Percentiles rank a stretch among this genome's conserved stretches.
Conservation (phyloP, 2,329 filamentous ascomycete genomes). For the Nakataea oryzae region DNA sequence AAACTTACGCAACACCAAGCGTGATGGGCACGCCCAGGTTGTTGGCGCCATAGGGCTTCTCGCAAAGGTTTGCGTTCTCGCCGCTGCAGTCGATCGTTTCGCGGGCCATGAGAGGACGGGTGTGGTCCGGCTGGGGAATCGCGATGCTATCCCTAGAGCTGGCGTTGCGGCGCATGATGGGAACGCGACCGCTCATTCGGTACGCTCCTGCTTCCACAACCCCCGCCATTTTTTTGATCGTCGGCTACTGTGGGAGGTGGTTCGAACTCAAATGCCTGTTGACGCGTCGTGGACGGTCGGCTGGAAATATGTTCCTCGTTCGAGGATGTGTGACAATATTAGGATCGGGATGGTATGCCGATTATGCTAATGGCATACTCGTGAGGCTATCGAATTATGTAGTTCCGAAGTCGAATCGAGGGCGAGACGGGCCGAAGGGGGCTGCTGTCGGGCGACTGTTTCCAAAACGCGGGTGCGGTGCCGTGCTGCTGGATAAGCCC, state of each 20-base stretch:
- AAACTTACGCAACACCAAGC: conserved; percentile 59
- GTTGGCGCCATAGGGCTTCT: conserved; percentile 45
- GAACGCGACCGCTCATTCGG: conserved; percentile 16
- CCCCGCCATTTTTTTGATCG: conserved; percentile 9
- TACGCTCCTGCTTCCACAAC: conserved; percentile 10
- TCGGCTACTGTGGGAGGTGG: neutral
- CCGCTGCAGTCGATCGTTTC: conserved; percentile 9
- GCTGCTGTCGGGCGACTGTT: neutral
- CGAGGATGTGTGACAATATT: neutral
- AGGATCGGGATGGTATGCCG: neutral
- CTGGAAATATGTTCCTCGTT: neutral
- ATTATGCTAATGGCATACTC: neutral
- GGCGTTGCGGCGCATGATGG: conserved; percentile 8
- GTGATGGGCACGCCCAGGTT: conserved; percentile 56
- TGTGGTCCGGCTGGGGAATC: neutral
- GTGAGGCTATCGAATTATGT: neutral
- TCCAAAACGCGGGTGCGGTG: neutral
- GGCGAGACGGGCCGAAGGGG: neutral
- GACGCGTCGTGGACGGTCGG: neutral
- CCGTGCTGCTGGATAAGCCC: neutral
- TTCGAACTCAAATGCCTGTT: neutral
- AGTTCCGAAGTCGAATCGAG: neutral
- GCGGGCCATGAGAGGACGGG: neutral
- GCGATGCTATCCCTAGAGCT: neutral
- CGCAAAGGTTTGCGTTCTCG: conserved; percentile 35